Conservation (phyloP, 75 land plant genomes). For the Pinus taeda region DNA sequence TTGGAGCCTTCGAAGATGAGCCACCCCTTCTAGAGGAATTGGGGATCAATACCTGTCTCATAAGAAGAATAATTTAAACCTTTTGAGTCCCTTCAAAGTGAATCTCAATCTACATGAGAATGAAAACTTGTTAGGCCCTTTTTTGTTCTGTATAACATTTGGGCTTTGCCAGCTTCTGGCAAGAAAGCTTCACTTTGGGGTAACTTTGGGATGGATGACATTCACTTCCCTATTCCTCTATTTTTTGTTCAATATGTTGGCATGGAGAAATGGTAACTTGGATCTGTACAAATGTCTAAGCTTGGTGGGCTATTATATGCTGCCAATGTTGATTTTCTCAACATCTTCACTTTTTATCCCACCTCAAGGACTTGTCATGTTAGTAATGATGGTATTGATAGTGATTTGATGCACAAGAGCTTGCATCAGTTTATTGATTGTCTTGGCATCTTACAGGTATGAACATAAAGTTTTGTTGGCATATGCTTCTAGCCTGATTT, state of each 20-base stretch:
- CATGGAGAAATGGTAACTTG: conserved; percentile 74
- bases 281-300: conserved; percentile 86
- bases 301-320: conserved; percentile 83
- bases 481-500: conserved; percentile 84
- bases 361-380: conserved; percentile 43
- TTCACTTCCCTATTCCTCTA: conserved; percentile 81
- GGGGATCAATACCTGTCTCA: conserved; percentile 86
- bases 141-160: conserved; percentile 69
- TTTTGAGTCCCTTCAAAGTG: conserved; percentile 68
- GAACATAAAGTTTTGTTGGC: conserved; percentile 78
- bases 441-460: conserved; percentile 63
- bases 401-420: conserved; percentile 88
- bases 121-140: conserved; percentile 88
- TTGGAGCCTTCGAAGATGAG: conserved; percentile 78
- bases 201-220: conserved; percentile 89
- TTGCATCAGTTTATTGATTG: conserved; percentile 67
- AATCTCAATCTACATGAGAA: conserved; percentile 75
- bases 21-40: conserved; percentile 89
- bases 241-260: conserved; percentile 85
- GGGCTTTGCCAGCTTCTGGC: conserved; percentile 89
- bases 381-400: conserved; percentile 45
- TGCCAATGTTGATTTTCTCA: conserved; percentile 87
- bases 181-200: conserved; percentile 84
- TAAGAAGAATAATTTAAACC: conserved; percentile 68
- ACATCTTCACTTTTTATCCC: conserved; percentile 75